These are phyloP conservation scores for Ramaria sp. DNA, from an alignment of 768 basidiomycete genomes.

Conservation along the genomic window DNA sequence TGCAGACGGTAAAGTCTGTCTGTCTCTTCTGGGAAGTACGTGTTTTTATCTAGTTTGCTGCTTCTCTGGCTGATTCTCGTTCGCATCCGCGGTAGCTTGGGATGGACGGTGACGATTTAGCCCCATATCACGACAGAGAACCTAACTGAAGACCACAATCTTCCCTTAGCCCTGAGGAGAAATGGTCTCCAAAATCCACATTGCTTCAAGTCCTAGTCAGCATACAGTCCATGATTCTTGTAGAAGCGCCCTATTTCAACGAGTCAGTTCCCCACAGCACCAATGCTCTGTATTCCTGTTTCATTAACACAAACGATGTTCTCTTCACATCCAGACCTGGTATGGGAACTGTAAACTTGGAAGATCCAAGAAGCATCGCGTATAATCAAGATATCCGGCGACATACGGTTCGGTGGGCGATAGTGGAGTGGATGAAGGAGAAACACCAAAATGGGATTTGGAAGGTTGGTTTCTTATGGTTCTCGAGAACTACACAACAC, in stretches of 20 bases:
- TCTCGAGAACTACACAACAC: background rate
- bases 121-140: background rate
- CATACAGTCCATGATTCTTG: conserved; percentile 49
- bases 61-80: background rate
- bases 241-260: conserved; percentile 45
- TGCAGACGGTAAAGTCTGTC: conserved; percentile 37
- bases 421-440: conserved; percentile 41
- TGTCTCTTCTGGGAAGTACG: conserved; percentile 37
- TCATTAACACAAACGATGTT: conserved; percentile 2
- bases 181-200: conserved; percentile 42
- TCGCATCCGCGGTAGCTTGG: conserved; percentile 36
- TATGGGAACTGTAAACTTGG: conserved; percentile 29
- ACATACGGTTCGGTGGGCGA: conserved; percentile 41
- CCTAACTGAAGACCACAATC: background rate
- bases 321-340: conserved; percentile 30
- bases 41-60: background rate
- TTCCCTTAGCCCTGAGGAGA: conserved; percentile 25
- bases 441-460: conserved; percentile 32
- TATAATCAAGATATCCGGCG: conserved; percentile 35
- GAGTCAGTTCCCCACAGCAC: conserved; percentile 32
- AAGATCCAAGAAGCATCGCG: conserved; percentile 23
- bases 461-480: conserved; percentile 24
- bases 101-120: conserved; percentile 19
- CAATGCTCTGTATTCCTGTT: background rate
- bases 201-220: conserved; percentile 46